Evolutionary conservation across 176 grass and related monocot species (phyloP), one percentile per base, ranked within the genome.

Genomic region (Eremochloa ophiuroides): DNA sequence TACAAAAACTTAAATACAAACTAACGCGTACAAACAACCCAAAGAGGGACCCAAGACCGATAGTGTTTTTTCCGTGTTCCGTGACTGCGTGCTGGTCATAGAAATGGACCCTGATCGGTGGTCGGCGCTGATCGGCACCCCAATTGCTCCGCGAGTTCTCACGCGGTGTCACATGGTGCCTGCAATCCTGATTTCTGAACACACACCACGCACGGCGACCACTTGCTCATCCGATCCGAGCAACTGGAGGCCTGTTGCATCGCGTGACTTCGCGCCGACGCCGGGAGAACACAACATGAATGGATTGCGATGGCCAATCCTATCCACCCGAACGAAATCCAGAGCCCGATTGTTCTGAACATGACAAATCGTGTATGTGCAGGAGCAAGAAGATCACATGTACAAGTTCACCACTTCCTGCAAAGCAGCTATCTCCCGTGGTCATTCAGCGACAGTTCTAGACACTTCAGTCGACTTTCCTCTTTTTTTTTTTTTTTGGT

Each of bases 111-210:
- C 20, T 17, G 13, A 23, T 55, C 20, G 12, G 28, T 43, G 23
- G 58, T 28, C 39, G 71, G 48, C 50, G 8, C 20, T 51, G n/a
- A n/a, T n/a, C 7, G 48, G 48, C 50, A 55, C 7, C 20, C 50
- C 50, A n/a, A 55, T 55, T 55, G 50, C 50, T n/a, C 51, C 4
- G 22, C 51, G 51, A 56, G 51, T 61, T 29, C 7, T 29, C 41
- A 47, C 79, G 2, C 25, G 51, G 28, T 48, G 53, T 79, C 83
- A 78, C 75, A 40, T 79, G 83, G n/a, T n/a, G n/a, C 30, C 7
- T 48, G 31, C 30, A 2, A 14, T 25, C n/a, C n/a, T n/a, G n/a
- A n/a, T n/a, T n/a, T 74, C 62, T 46, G 66, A 14, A 38, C 42
- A 17, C 66, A 38, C 1, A 2, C 28, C 17, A 59, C 22, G 9